Conservation (phyloP, 345 rosid species). For the Sonneratia caseolaris region DNA sequence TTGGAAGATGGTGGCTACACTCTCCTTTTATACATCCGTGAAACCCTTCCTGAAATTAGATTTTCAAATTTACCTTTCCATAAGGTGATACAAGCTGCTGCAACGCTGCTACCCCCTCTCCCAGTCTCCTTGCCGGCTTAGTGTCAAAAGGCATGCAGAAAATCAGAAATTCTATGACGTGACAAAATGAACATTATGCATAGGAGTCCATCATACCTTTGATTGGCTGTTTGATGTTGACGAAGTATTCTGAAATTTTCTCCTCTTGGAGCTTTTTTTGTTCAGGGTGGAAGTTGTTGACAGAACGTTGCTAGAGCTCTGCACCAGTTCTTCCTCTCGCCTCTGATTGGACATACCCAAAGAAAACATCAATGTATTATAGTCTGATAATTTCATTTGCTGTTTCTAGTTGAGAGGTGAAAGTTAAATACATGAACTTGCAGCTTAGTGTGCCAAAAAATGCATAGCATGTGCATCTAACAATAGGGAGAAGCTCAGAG, state of each 20-base stretch:
- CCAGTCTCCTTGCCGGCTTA: constrained; percentile 48
- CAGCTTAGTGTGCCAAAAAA: background rate
- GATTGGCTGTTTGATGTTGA: background rate
- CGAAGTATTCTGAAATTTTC: background rate
- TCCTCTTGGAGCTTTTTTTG: background rate
- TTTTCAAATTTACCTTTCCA: constrained; percentile 52
- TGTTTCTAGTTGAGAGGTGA: background rate
- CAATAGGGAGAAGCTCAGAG: background rate
- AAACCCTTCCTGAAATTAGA: background rate
- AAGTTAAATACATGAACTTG: background rate
- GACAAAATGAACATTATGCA: background rate
- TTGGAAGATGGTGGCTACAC: constrained; percentile 9
- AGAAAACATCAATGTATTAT: background rate
- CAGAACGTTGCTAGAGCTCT: background rate
- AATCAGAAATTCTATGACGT: constrained; percentile 15
- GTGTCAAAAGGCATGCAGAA: background rate
- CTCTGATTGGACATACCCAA: background rate
- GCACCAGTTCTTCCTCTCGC: background rate
- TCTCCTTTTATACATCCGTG: background rate
- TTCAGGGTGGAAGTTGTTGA: background rate
- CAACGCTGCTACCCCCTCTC: constrained; percentile 66
- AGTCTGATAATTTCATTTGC: background rate
- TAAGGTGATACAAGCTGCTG: constrained; percentile 89
- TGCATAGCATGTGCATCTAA: no score
- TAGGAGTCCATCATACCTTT: background rate